These are phyloP conservation scores for Monilinia aucupariae DNA, from an alignment of 2,329 filamentous ascomycete species.

Conservation along the genomic window DNA sequence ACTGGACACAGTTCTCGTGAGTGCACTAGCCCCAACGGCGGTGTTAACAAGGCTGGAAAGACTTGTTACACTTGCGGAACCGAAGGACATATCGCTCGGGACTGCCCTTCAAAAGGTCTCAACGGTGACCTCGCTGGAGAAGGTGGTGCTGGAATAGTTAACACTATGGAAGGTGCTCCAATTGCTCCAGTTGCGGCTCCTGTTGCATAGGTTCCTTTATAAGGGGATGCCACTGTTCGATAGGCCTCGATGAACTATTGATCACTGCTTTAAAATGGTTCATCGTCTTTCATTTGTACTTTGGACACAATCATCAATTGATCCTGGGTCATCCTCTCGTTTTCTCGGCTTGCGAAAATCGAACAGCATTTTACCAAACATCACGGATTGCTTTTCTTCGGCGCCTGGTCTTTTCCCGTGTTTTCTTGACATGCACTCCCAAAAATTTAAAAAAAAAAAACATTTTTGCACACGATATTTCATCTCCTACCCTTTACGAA, in stretches of 20 bases:
- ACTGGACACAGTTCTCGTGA: conserved; percentile 46
- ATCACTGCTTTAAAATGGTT: conserved; percentile 24
- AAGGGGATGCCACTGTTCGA: conserved; percentile 27
- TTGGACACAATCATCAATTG: conserved; percentile 32
- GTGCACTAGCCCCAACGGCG: conserved; percentile 62
- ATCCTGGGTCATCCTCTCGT: conserved; percentile 28
- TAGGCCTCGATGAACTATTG: conserved; percentile 36
- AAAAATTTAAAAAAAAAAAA: conserved; percentile 27
- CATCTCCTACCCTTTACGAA: conserved; percentile 34
- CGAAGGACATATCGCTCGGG: conserved; percentile 86
- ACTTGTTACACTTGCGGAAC: conserved; percentile 98
- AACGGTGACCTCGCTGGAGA: conserved; percentile 43
- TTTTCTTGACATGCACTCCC: conserved; percentile 28
- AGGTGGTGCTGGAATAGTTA: conserved; percentile 29
- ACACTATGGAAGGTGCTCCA: conserved; percentile 35
- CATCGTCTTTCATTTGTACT: conserved; percentile 30
- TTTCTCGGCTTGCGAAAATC: conserved; percentile 32
- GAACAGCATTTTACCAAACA: conserved; percentile 19
- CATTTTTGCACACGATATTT: conserved; percentile 32
- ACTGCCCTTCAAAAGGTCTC: conserved; percentile 62
- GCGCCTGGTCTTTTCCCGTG: conserved; percentile 33
- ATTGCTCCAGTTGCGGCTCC: conserved; percentile 39
- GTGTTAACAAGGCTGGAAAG: conserved; percentile 93
- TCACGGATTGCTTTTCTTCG: conserved; percentile 32
- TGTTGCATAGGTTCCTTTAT: conserved; percentile 25